Percentiles rank a stretch among this genome's conserved stretches.
Conservation (phyloP, 176 grass and related monocot species). For the Hordeum marinum region DNA sequence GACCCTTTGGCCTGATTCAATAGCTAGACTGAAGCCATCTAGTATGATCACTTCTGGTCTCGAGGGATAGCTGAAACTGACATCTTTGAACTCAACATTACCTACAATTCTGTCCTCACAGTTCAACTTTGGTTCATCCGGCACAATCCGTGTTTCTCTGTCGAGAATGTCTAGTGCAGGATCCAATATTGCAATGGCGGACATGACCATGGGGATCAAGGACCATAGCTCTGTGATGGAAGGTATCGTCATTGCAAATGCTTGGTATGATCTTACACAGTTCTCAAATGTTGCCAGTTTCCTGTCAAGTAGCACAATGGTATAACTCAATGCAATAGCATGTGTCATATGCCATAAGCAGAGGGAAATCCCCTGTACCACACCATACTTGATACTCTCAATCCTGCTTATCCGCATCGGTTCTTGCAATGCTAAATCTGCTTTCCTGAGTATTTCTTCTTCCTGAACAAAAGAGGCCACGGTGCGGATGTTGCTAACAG, state of each 20-base stretch:
- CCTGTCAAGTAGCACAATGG: conserved; percentile 48
- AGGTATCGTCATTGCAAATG: conserved; percentile 61
- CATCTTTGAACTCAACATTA: conserved; percentile 31
- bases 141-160: conserved; percentile 45
- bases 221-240: conserved; percentile 69
- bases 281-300: conserved; percentile 32
- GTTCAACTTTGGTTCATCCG: conserved; percentile 35
- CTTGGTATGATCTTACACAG: conserved; percentile 50
- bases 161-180: conserved; percentile 58
- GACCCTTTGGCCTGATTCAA: conserved; percentile 41
- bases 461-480: conserved; percentile 62
- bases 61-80: conserved; percentile 54
- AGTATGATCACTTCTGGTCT: conserved; percentile 47
- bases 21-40: conserved; percentile 33
- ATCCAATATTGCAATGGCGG: conserved; percentile 44
- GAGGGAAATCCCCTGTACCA: conserved; percentile 50
- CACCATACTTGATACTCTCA: conserved; percentile 51
- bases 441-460: conserved; percentile 49
- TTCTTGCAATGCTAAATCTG: conserved; percentile 48
- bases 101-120: conserved; percentile 29
- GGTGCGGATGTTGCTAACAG: conserved; percentile 58
- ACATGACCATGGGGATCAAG: conserved; percentile 54
- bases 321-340: conserved; percentile 64
- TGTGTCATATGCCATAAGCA: conserved; percentile 60
- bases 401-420: conserved; percentile 39